Evolutionary conservation across 139 green algal genomes (phyloP), one percentile per base, ranked within the genome.

Genomic region (Chlorella sp.): DNA sequence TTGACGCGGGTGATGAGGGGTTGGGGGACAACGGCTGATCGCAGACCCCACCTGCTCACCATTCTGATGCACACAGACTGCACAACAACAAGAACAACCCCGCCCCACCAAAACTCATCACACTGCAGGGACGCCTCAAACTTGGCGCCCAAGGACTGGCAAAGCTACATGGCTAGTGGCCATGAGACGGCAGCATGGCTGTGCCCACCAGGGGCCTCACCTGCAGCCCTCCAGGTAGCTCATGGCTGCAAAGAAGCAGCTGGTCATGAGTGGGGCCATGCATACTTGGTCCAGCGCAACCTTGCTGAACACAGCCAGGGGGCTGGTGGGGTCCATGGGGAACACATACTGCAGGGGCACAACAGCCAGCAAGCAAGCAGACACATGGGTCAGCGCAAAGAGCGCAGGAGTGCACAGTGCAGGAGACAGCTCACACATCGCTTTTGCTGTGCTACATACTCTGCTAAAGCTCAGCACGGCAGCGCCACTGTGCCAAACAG

Each of bases 211-310:
- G 14, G 4, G 4, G 55, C 27, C 4, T 31, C 14, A 29, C 55
- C 22, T 32, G 6, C 14, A 10, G 26, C 4, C 27, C 14, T 64
- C 4, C 17, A n/a, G 34, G 5, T 66, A 50, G 50, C 75, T 74
- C 71, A 88, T 74, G 75, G 67, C 62, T 26, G 75, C 74, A 51
- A 87, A 88, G 74, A 90, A 88, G 17, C 84, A 29, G 1, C 69
- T 75, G 1, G 80, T 90, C 50, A 78, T 79, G 22, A 80, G 31
- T 6, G 85, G 85, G 26, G 82, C 80, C 79, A 88, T 83, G 36
- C 87, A 30, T 20, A 74, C 62, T 73, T 90, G 85, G 67, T 90
- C 85, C 64, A 84, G 70, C 6, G 74, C 55, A 26, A 83, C 71
- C 74, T 90, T 90, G 67, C 34, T 62, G 22, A 75, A 64, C 36